Conservation (phyloP, 2,329 filamentous ascomycete species). For the Grosmannia clavigera region DNA sequence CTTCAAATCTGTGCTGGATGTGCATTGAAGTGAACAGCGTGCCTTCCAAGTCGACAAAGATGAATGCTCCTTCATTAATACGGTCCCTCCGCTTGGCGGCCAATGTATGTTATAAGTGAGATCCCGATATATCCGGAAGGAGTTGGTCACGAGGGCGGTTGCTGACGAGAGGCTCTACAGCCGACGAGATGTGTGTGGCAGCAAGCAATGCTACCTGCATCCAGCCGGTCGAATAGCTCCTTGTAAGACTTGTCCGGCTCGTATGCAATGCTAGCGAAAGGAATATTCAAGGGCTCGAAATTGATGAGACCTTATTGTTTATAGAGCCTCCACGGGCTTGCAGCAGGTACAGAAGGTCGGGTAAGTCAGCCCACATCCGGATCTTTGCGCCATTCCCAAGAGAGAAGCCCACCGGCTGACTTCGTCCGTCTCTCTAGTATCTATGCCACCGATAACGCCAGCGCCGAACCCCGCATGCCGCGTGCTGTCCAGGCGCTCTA, state of each 20-base stretch:
- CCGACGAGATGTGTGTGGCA: constrained; percentile 7
- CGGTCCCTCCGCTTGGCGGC: constrained; percentile 21
- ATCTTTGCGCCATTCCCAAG: background rate
- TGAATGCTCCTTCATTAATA: constrained; percentile 24
- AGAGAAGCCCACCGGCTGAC: background rate
- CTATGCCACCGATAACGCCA: background rate
- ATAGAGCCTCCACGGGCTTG: background rate
- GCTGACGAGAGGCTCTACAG: background rate
- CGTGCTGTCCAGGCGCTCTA: constrained; percentile 77
- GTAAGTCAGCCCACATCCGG: background rate
- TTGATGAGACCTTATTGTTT: background rate
- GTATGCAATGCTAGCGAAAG: background rate
- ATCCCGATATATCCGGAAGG: too few species aligned
- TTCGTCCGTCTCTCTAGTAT: background rate
- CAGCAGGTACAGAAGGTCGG: background rate
- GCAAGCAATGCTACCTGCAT: constrained; percentile 7
- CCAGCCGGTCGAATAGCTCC: constrained; percentile 7
- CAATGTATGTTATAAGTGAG: constrained; percentile 4
- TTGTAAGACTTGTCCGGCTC: constrained; percentile 5
- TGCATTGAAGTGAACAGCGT: background rate
- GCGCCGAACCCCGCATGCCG: constrained; percentile 43
- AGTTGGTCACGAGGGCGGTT: too few species aligned
- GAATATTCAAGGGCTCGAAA: background rate
- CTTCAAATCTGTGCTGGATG: constrained; percentile 1
- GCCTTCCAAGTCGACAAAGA: constrained; percentile 14